Conservation (phyloP, 31 red algal species). For the Porphyra umbilicalis region DNA sequence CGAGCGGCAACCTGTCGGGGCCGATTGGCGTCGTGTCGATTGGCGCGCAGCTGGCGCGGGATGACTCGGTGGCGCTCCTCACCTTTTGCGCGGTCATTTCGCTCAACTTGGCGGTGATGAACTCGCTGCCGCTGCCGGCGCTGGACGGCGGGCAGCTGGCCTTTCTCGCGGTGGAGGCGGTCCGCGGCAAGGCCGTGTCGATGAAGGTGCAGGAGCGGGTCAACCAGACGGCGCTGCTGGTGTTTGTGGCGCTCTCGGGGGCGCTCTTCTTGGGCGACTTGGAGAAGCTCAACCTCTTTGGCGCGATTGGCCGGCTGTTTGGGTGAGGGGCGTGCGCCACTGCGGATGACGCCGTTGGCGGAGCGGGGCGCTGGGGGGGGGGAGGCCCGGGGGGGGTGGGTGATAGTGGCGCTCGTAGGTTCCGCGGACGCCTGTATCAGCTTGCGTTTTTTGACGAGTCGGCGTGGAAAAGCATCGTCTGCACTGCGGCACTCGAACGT, state of each 20-base stretch:
- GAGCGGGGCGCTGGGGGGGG: not conserved
- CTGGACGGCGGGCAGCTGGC: constrained; percentile 96
- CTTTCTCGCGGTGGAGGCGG: constrained; percentile 64
- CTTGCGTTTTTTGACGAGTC: too few relatives aligned
- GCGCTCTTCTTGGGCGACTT: constrained; percentile 80
- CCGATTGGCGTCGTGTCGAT: constrained; percentile 88
- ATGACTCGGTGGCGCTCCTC: constrained; percentile 65
- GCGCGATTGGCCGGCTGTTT: constrained; percentile 32
- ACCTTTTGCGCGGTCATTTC: constrained; percentile 80
- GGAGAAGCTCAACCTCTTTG: constrained; percentile 58
- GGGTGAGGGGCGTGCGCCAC: constrained; percentile 6
- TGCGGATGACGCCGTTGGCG: not conserved
- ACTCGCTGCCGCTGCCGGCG: constrained; percentile 85
- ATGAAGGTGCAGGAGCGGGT: constrained; percentile 56
- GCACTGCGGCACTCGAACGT: too few relatives aligned
- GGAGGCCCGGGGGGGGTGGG: too few relatives aligned
- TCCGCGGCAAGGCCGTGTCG: constrained; percentile 65
- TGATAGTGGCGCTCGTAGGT: too few relatives aligned
- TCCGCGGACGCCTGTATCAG: too few relatives aligned
- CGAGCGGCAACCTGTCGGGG: constrained; percentile 52
- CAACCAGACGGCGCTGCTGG: constrained; percentile 72
- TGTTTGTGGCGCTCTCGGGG: constrained; percentile 72
- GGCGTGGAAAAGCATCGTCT: too few relatives aligned
- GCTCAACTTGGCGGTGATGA: constrained; percentile 90
- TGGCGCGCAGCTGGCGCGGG: constrained; percentile 76